These are phyloP conservation scores for Rhodotorula sp. DNA, from an alignment of 1,284 basidiomycete genomes.

Conservation along the genomic window DNA sequence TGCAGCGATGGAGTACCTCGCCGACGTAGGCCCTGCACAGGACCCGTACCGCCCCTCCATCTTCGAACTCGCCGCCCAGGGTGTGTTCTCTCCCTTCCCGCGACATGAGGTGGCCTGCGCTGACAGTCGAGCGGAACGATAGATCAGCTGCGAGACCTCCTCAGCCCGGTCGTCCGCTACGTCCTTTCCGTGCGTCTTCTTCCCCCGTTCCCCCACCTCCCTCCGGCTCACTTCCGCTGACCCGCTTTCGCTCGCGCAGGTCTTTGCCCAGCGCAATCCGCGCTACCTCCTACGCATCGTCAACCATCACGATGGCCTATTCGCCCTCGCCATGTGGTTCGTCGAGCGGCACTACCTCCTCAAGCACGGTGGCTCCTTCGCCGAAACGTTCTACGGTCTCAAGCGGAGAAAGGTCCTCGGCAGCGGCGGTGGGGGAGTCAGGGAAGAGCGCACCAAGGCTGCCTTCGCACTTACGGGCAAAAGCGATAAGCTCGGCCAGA, in stretches of 20 bases:
- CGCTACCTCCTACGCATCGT: slow-evolving; percentile 88
- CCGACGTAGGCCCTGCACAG: slow-evolving; percentile 62
- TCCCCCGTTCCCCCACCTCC: background rate
- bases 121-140: background rate
- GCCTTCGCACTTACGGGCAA: slow-evolving; percentile 63
- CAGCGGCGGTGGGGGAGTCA: slow-evolving; percentile 53
- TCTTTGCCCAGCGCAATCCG: slow-evolving; percentile 93
- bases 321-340: slow-evolving; percentile 80
- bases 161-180: slow-evolving; percentile 95
- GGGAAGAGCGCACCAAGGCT: slow-evolving; percentile 60
- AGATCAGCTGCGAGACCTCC: slow-evolving; percentile 85
- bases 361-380: slow-evolving; percentile 77
- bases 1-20: slow-evolving; percentile 71
- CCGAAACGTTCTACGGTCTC: slow-evolving; percentile 90
- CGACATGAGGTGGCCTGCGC: background rate
- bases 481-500: slow-evolving; percentile 64
- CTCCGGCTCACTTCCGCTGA: slow-evolving; percentile 1
- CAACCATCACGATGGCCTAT: slow-evolving; percentile 95
- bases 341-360: slow-evolving; percentile 89
- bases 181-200: slow-evolving; percentile 70
- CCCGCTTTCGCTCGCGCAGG: slow-evolving; percentile 56
- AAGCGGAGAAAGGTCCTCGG: slow-evolving; percentile 72
- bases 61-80: slow-evolving; percentile 90
- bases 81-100: slow-evolving; percentile 3
- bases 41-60: slow-evolving; percentile 65